Conservation (phyloP, 176 grass and related monocot genomes). For the Neostapfia colusana region DNA sequence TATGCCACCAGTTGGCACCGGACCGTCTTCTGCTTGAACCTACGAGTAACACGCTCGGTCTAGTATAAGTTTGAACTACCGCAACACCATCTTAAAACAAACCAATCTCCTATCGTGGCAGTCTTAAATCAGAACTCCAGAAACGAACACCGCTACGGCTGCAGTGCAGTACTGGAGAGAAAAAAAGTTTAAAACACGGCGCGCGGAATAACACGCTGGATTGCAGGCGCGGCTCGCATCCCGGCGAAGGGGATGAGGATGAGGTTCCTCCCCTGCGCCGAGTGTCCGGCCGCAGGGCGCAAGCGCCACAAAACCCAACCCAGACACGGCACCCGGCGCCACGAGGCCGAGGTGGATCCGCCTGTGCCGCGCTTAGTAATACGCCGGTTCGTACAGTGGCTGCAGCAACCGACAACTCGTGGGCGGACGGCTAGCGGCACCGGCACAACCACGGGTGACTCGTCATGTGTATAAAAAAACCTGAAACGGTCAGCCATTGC, state of each 20-base stretch:
- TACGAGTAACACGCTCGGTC: neutral
- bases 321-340: neutral
- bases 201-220: neutral
- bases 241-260: conserved; percentile 31
- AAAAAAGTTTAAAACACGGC: neutral
- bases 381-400: conserved; percentile 23
- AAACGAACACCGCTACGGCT: neutral
- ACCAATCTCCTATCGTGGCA: neutral
- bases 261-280: conserved; percentile 42
- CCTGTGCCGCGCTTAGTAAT: conserved; percentile 36
- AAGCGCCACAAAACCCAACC: neutral
- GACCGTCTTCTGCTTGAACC: neutral
- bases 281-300: conserved; percentile 38
- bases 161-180: neutral
- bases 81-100: neutral
- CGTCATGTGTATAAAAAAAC: neutral
- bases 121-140: conserved; percentile 10
- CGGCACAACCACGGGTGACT: neutral
- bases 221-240: neutral
- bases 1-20: neutral
- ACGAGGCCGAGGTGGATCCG: conserved; percentile 45
- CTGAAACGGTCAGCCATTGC: neutral
- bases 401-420: conserved; percentile 18
- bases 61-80: neutral
- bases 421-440: conserved; percentile 37